Evolutionary conservation across 148 eudicot genomes (phyloP).

Genomic region (Persicaria tinctoria): DNA sequence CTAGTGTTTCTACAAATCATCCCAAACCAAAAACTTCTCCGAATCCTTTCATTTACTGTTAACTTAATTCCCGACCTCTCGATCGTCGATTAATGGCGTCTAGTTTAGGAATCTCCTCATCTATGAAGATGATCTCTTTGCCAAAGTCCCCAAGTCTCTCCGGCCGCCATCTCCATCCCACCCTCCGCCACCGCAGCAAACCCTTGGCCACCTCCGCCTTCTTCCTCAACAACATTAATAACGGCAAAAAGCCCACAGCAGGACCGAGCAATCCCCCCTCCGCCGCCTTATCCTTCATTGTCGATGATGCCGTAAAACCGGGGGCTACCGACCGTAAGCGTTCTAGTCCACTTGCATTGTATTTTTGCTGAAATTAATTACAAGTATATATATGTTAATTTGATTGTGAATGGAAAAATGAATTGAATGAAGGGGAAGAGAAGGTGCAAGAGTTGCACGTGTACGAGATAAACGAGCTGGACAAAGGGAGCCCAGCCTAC

Average conservation of each 20-base stretch:
- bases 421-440: not conserved
- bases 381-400: not conserved
- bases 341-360: no score
- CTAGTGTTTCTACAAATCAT: no score
- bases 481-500: constrained; percentile 64
- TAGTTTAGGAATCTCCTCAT: no score
- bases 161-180: not conserved
- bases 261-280: not conserved
- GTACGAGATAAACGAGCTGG: constrained; percentile 68
- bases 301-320: not conserved
- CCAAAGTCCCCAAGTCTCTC: no score
- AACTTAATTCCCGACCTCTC: no score
- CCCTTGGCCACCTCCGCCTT: not conserved
- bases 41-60: no score
- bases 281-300: not conserved
- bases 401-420: not conserved
- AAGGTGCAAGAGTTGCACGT: constrained; percentile 50
- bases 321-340: no score
- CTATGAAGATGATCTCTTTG: no score
- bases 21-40: no score
- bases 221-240: not conserved
- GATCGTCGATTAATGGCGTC: no score
- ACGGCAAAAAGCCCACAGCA: not conserved
- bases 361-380: no score
- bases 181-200: not conserved